Percentiles rank a stretch among this genome's conserved stretches.
Conservation (phyloP, 1,139 yeast genomes). For the Pichia sp. region DNA sequence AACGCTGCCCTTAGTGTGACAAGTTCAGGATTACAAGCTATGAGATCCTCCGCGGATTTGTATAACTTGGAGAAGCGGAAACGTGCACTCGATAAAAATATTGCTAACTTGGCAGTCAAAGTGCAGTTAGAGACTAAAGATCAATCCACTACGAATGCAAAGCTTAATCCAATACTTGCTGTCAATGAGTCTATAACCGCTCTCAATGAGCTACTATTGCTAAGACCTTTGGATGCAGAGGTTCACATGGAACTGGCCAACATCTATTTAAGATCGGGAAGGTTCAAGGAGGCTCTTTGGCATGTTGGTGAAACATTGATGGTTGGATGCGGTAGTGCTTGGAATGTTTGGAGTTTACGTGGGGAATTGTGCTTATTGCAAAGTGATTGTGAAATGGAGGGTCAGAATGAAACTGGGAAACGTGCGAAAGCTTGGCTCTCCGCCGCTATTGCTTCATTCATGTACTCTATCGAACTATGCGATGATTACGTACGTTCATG, state of each 20-base stretch:
- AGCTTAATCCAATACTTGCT: constrained; percentile 3
- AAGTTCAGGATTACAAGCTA: constrained; percentile 6
- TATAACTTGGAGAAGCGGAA: constrained; percentile 7
- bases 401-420: neutral
- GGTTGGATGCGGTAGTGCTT: constrained; percentile 54
- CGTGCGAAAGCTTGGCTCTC: constrained; percentile 2
- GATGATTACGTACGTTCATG: constrained; percentile 66
- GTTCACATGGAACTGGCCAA: constrained; percentile 74
- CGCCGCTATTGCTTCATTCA: constrained; percentile 16
- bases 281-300: constrained; percentile 59
- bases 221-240: constrained; percentile 65
- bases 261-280: constrained; percentile 52
- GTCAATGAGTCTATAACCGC: constrained; percentile 31
- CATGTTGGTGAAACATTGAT: constrained; percentile 64
- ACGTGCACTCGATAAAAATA: constrained; percentile 7
- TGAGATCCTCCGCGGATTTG: constrained; percentile 6
- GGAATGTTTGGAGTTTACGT: constrained; percentile 57
- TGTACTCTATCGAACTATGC: constrained; percentile 69
- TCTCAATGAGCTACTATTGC: constrained; percentile 42
- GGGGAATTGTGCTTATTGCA: constrained; percentile 36
- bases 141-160: neutral
- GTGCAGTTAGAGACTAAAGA: constrained; percentile 1
- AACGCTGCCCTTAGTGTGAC: constrained; percentile 6
- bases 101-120: constrained; percentile 3
- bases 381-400: constrained; percentile 2